Evolutionary conservation across 108 stramenopile species (phyloP).

Genomic region (Hondaea fermentalgiana): DNA sequence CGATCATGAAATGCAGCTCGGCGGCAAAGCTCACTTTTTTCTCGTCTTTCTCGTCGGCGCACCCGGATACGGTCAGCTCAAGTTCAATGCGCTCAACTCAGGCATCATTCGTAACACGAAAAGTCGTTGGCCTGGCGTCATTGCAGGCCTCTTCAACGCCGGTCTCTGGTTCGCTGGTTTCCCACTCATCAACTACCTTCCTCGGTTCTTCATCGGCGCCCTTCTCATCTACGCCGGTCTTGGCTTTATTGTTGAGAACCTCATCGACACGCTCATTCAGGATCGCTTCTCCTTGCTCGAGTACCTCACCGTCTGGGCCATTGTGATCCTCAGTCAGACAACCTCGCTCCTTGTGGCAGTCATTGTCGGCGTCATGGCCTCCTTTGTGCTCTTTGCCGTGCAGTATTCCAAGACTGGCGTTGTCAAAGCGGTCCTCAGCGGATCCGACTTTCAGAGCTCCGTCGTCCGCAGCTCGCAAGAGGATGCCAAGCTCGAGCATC

Average conservation of each 20-base stretch:
- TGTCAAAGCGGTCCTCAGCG: neutral
- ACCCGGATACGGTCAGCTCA: neutral
- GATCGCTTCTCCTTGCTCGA: neutral
- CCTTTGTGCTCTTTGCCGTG: conserved; percentile 6
- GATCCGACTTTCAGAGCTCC: conserved; percentile 1
- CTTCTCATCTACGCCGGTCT: neutral
- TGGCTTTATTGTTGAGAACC: neutral
- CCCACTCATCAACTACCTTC: conserved; percentile 15
- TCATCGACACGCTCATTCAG: neutral
- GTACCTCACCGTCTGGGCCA: neutral
- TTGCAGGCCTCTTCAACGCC: neutral
- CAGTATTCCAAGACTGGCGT: conserved; percentile 7
- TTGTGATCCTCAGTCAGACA: neutral
- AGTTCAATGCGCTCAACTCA: neutral
- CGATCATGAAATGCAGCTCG: conserved; percentile 13
- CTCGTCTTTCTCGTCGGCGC: neutral
- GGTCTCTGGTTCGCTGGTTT: neutral
- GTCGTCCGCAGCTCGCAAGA: conserved; percentile 5
- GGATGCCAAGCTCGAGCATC: conserved; percentile 12
- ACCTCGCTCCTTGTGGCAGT: neutral
- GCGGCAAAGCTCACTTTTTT: neutral
- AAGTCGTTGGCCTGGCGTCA: neutral
- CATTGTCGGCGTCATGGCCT: conserved; percentile 2
- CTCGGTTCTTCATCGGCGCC: neutral
- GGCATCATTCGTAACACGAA: neutral